Conservation (phyloP, 345 rosid genomes). For the Brassica rapa region DNA sequence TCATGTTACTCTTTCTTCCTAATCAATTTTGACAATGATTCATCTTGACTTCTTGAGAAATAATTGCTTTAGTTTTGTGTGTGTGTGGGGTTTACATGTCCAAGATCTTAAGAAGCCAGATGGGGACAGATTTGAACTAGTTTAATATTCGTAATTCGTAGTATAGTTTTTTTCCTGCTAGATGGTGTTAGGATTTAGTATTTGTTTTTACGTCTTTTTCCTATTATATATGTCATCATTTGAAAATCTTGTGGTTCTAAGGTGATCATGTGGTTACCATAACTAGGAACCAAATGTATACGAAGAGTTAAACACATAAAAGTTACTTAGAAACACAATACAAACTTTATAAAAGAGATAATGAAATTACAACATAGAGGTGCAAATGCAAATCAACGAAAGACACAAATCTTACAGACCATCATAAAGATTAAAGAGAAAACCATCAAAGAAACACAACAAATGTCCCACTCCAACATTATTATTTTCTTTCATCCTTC, state of each 20-base stretch:
- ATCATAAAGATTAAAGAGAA: slow-evolving; percentile 8
- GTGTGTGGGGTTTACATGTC: background rate
- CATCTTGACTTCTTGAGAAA: background rate
- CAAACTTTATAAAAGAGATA: slow-evolving; percentile 6
- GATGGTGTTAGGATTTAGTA: background rate
- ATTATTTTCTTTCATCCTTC: slow-evolving; percentile 11
- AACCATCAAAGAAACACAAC: slow-evolving; percentile 20
- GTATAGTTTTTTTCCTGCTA: background rate
- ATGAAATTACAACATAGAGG: slow-evolving; percentile 14
- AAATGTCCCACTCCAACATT: slow-evolving; percentile 28
- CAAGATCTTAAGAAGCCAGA: background rate
- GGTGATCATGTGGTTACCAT: background rate
- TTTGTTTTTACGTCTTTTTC: background rate
- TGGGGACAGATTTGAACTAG: slow-evolving; percentile 14
- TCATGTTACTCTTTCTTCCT: background rate
- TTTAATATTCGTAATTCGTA: slow-evolving; percentile 5
- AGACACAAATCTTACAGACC: slow-evolving; percentile 5
- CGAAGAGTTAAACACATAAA: background rate
- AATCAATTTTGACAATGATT: background rate
- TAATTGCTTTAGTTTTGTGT: background rate
- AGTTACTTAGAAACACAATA: background rate
- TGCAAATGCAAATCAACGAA: slow-evolving; percentile 24
- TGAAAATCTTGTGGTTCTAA: background rate
- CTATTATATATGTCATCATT: slow-evolving; percentile 10
- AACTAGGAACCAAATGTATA: background rate